Conservation (phyloP, 768 basidiomycete species). For the Dendrothele bispora region DNA sequence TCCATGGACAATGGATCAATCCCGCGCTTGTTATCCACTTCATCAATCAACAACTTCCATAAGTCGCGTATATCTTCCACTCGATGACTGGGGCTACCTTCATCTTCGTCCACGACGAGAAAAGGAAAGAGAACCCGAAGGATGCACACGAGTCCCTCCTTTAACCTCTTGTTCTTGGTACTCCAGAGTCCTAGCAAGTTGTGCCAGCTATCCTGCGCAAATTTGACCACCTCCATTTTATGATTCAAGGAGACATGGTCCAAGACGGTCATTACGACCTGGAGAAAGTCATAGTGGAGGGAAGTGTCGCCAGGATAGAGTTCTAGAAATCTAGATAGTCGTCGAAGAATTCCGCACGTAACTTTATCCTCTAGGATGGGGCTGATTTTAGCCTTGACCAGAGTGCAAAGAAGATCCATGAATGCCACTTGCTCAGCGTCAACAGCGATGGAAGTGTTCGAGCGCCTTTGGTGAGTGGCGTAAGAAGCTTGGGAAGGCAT, state of each 20-base stretch:
- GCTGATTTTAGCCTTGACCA: slow-evolving; percentile 56
- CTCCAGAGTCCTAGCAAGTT: slow-evolving; percentile 71
- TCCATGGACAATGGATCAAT: slow-evolving; percentile 66
- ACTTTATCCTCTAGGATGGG: slow-evolving; percentile 49
- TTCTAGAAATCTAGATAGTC: slow-evolving; percentile 62
- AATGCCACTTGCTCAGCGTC: slow-evolving; percentile 68
- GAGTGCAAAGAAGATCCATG: slow-evolving; percentile 58
- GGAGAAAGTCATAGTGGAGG: slow-evolving; percentile 74
- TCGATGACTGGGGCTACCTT: slow-evolving; percentile 14
- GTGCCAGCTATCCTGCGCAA: slow-evolving; percentile 66
- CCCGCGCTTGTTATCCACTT: slow-evolving; percentile 65
- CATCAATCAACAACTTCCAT: slow-evolving; percentile 57
- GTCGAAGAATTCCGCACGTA: slow-evolving; percentile 55
- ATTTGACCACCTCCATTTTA: slow-evolving; percentile 52
- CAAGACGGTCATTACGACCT: slow-evolving; percentile 66
- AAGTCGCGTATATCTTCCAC: slow-evolving; percentile 48
- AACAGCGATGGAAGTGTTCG: slow-evolving; percentile 9
- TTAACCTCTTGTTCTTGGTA: slow-evolving; percentile 72
- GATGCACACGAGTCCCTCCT: slow-evolving; percentile 78
- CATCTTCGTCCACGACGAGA: slow-evolving; percentile 40
- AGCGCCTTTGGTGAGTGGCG: background rate
- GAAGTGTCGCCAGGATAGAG: slow-evolving; percentile 73
- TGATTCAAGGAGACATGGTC: slow-evolving; percentile 79
- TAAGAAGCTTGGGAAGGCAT: too few relatives aligned
- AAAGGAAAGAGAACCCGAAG: slow-evolving; percentile 75